Percentiles rank a stretch among this genome's conserved stretches.
phyloP scores from a whole-genome alignment of 345 rosid species.

The Camelina neglecta region DNA sequence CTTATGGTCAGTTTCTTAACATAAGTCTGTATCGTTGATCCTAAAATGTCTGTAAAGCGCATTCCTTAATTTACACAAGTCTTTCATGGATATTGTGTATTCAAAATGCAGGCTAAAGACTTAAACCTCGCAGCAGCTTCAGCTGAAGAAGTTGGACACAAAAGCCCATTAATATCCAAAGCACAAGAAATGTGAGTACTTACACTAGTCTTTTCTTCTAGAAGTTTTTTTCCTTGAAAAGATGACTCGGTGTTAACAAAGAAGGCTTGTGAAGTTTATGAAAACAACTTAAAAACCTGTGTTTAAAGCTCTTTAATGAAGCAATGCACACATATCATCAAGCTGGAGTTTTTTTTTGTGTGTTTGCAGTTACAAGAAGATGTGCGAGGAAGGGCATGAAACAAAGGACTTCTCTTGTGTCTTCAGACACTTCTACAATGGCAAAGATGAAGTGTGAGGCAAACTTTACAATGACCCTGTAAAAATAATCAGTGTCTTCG shows the following conservation, averaged over 20 bases:
- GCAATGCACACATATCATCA: slow-evolving; percentile 3
- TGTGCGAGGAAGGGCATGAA: slow-evolving; percentile 74
- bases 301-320: background rate
- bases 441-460: slow-evolving; percentile 53
- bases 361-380: slow-evolving; percentile 61
- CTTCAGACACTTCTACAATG: slow-evolving; percentile 74
- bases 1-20: slow-evolving; percentile 68
- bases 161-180: slow-evolving; percentile 60
- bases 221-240: background rate
- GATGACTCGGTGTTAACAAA: background rate
- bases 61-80: slow-evolving; percentile 8
- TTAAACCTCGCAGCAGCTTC: slow-evolving; percentile 70
- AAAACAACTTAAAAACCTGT: background rate
- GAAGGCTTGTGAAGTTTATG: background rate
- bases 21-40: slow-evolving; percentile 3
- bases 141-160: slow-evolving; percentile 62
- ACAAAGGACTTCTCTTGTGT: slow-evolving; percentile 81
- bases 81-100: slow-evolving; percentile 3
- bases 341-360: background rate
- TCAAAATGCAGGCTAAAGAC: slow-evolving; percentile 79
- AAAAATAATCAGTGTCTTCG: background rate
- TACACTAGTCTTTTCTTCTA: background rate
- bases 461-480: slow-evolving; percentile 8
- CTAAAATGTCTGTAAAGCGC: background rate
- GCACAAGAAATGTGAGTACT: slow-evolving; percentile 72